A percentile compares a stretch with the other conserved stretches of the same genome.
phyloP scores from a whole-genome alignment of 768 basidiomycete genomes.

The Tricholoma hemisulphureum region DNA sequence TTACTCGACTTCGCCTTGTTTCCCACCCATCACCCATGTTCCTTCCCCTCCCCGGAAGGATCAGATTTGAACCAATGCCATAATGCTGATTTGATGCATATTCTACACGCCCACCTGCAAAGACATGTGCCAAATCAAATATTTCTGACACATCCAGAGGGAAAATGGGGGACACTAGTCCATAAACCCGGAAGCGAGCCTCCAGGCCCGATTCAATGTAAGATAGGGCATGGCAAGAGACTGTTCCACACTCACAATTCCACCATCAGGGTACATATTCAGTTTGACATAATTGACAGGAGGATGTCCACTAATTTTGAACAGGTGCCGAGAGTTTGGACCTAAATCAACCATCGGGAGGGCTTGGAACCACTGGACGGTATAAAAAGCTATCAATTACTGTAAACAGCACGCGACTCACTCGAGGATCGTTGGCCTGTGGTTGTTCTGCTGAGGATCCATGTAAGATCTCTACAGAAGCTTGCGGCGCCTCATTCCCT shows the following conservation, averaged over 20 bases:
- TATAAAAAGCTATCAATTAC: conserved; percentile 10
- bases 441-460: conserved; percentile 43
- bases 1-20: conserved; percentile 80
- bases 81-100: conserved; percentile 93
- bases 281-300: conserved; percentile 81
- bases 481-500: conserved; percentile 88
- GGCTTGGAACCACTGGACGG: conserved; percentile 73
- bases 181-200: conserved; percentile 94
- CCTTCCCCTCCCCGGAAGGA: conserved; percentile 87
- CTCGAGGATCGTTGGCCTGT: conserved; percentile 48
- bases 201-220: conserved; percentile 27
- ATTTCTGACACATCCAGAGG: conserved; percentile 45
- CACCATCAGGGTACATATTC: conserved; percentile 95
- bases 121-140: conserved; percentile 89
- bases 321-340: conserved; percentile 86
- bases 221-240: conserved; percentile 5
- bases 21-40: conserved; percentile 99
- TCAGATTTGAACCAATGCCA: conserved; percentile 85
- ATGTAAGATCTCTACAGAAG: conserved; percentile 66
- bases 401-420: conserved; percentile 30
- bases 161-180: conserved; percentile 65
- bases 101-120: conserved; percentile 83
- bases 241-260: conserved; percentile 65
- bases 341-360: conserved; percentile 75
- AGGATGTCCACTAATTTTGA: conserved; percentile 58